Percentiles rank a stretch among this genome's conserved stretches.
Evolutionary conservation across 176 grass and related monocot species (phyloP).

Genomic region (Juncus effusus): DNA sequence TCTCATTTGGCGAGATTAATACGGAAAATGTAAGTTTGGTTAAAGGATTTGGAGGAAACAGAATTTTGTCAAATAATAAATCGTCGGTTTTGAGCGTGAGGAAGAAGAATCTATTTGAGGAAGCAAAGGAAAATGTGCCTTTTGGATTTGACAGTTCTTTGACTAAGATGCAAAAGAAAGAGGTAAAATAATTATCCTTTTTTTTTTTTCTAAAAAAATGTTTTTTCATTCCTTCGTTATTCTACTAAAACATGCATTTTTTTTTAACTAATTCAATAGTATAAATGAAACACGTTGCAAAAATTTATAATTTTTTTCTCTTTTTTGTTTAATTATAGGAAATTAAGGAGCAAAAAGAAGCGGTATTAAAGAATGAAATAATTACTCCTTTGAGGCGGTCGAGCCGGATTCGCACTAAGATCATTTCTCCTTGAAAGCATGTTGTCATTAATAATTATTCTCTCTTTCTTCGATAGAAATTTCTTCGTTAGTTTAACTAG

Average conservation of each 20-base stretch:
- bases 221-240: too few relatives aligned
- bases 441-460: conserved; percentile 3
- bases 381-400: conserved; percentile 22
- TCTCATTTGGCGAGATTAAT: not conserved
- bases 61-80: not conserved
- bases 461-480: too few relatives aligned
- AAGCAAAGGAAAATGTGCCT: too few relatives aligned
- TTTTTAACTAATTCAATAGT: too few relatives aligned
- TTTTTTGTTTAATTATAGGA: not conserved
- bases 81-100: too few relatives aligned
- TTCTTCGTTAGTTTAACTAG: too few relatives aligned
- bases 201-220: too few relatives aligned
- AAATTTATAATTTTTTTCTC: not conserved
- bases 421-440: conserved; percentile 22
- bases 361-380: not conserved
- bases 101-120: too few relatives aligned
- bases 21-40: not conserved
- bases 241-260: too few relatives aligned
- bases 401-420: conserved; percentile 3
- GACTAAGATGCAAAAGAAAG: too few relatives aligned
- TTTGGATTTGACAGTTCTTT: too few relatives aligned
- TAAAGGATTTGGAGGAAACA: not conserved
- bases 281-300: not conserved
- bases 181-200: too few relatives aligned
- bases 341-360: not conserved